Percentiles rank a stretch among this genome's conserved stretches.
These are phyloP conservation scores for Marasmius tenuissimus DNA, from an alignment of 1,284 basidiomycete species.

Conservation along the genomic window DNA sequence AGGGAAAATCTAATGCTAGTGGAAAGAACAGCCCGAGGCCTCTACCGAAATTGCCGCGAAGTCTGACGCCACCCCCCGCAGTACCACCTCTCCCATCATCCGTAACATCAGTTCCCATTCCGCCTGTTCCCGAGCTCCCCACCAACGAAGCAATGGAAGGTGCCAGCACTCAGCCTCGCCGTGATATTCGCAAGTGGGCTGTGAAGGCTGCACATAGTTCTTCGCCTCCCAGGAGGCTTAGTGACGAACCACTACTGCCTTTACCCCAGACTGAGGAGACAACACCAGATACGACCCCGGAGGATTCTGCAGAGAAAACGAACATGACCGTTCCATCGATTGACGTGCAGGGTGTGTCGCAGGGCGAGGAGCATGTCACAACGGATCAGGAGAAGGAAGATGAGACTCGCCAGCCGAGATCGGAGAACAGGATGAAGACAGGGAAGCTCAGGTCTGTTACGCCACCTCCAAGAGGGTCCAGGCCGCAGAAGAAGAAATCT, in stretches of 20 bases:
- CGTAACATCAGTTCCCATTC: not conserved
- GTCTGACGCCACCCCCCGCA: conserved; percentile 3
- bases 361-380: not conserved
- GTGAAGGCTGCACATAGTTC: not conserved
- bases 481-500: not conserved
- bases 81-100: not conserved
- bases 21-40: conserved; percentile 6
- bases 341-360: no score
- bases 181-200: not conserved
- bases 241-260: no score
- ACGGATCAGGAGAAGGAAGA: not conserved
- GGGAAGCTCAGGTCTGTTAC: not conserved
- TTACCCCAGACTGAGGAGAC: no score
- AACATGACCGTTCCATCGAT: not conserved
- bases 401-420: not conserved
- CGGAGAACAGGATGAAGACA: not conserved
- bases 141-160: not conserved
- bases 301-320: not conserved
- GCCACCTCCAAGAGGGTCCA: not conserved
- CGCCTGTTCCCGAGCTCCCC: not conserved
- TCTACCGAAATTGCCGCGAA: conserved; percentile 9
- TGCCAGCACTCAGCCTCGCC: not conserved
- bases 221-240: not conserved
- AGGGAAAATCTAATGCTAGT: not conserved
- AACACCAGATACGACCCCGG: no score